Evolutionary conservation across 2,329 filamentous ascomycete genomes (phyloP), one percentile per base, ranked within the genome.

Genomic region (Fusarium mexicanum): DNA sequence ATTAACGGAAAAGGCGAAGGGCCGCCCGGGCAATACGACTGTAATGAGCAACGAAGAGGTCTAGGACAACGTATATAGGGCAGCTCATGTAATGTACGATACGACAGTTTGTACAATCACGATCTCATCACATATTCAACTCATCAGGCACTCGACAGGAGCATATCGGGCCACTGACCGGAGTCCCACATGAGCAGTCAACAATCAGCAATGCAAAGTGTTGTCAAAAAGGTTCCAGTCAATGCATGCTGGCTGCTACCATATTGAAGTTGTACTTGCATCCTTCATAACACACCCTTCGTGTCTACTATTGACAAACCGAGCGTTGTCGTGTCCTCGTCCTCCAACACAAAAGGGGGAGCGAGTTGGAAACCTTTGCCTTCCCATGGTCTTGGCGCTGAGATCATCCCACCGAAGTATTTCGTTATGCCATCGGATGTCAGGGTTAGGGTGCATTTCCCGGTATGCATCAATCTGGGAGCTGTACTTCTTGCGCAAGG

Each of bases 61-160:
- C 51, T 41, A 16, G 31, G 44, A 44, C 12, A 38, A 67, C 38
- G 60, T 62, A 64, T 50, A 35, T 38, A 46, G 53, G 50, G 44
- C 37, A 31, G 40, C 61, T 58, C 46, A 50, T 46, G 53, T 35
- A 48, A 66, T 75, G 72, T 61, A 73, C 53, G 54, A 75, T 69
- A 60, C 29, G 63, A 33, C 22, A 53, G 26, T 24, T 26, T 73
- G 61, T 70, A 73, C 53, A 66, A 67, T 12, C 41, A 61, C 50
- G 47, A 41, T 51, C 20, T 16, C 29, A 50, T 59, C 20, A 31
- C 16, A 46, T 26, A 64, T 46, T 37, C 12, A 26, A 29, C 26
- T 44, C n/a, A 20, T 60, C 20, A 51, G 29, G 31, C 35, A 29
- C 29, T 18, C n/a, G 18, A 43, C 57, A 41, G 14, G 37, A 44